phyloP scores from a whole-genome alignment of 2,329 filamentous ascomycete genomes.

The Aspergillus persii region DNA sequence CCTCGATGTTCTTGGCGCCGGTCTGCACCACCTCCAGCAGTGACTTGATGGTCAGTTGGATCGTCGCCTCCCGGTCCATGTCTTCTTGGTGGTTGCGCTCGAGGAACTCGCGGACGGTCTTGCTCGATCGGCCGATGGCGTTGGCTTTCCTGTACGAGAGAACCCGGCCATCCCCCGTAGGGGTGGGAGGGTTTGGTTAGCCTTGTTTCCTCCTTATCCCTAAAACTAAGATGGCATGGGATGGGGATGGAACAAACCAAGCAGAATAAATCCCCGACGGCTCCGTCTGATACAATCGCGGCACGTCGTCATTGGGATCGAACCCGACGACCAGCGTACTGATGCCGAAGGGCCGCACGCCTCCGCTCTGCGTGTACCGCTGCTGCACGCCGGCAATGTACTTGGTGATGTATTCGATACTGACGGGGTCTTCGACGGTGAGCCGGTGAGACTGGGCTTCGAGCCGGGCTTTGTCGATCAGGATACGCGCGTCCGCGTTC shows the following conservation, averaged over 20 bases:
- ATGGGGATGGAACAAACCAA: conserved; percentile 63
- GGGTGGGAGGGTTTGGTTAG: no score
- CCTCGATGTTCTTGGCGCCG: conserved; percentile 99
- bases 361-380: conserved; percentile 97
- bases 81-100: conserved; percentile 98
- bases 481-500: conserved; percentile 95
- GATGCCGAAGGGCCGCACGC: conserved; percentile 97
- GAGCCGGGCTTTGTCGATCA: conserved; percentile 95
- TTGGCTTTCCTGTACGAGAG: conserved; percentile 81
- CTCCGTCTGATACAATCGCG: conserved; percentile 94
- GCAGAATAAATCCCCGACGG: conserved; percentile 99
- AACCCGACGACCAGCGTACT: conserved; percentile 98
- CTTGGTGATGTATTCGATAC: conserved; percentile 99
- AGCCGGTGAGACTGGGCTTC: conserved; percentile 97
- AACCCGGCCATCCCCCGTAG: no score
- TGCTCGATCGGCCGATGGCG: conserved; percentile 95
- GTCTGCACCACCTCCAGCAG: conserved; percentile 97
- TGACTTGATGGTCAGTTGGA: conserved; percentile 97
- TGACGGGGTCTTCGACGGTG: conserved; percentile 94
- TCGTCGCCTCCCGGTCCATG: conserved; percentile 94
- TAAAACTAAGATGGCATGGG: no score
- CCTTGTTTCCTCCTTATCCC: neutral
- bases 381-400: conserved; percentile 98
- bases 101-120: conserved; percentile 97
- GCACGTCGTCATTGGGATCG: conserved; percentile 84